A percentile compares a stretch with the other conserved stretches of the same genome.
Evolutionary conservation across 371 early-diverging fungal species (phyloP).

Genomic region (Parasitella parasitica): DNA sequence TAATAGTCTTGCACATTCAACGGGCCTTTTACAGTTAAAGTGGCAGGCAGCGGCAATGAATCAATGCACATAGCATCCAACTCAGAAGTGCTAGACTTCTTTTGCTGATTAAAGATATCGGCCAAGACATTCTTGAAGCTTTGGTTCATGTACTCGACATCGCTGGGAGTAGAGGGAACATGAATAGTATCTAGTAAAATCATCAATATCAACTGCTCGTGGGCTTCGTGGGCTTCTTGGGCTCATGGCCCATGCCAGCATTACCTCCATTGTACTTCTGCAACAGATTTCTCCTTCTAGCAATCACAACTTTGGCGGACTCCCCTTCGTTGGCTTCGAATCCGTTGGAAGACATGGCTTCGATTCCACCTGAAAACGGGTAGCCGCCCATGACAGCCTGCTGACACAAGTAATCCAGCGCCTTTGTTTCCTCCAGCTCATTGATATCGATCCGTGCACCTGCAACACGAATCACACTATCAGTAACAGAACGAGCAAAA

Average conservation of each 20-base stretch:
- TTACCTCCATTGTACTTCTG: slow-evolving; percentile 45
- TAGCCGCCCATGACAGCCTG: slow-evolving; percentile 53
- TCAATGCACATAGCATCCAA: slow-evolving; percentile 28
- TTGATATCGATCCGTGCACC: background rate
- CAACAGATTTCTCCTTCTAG: slow-evolving; percentile 47
- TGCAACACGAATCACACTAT: background rate
- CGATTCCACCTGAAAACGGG: slow-evolving; percentile 48
- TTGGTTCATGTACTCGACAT: slow-evolving; percentile 32
- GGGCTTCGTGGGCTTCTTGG: too few species aligned
- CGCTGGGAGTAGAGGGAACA: slow-evolving; percentile 44
- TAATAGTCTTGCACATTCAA: slow-evolving; percentile 53
- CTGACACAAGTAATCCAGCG: slow-evolving; percentile 40
- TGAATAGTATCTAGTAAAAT: slow-evolving; percentile 40
- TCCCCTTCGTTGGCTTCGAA: slow-evolving; percentile 52
- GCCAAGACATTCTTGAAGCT: slow-evolving; percentile 46
- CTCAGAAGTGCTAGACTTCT: slow-evolving; percentile 13
- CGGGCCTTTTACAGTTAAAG: slow-evolving; percentile 47
- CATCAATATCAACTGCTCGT: too few species aligned
- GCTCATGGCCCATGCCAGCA: background rate
- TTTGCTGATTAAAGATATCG: slow-evolving; percentile 42
- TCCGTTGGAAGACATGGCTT: slow-evolving; percentile 45
- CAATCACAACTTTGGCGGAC: slow-evolving; percentile 44
- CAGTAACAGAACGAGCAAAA: slow-evolving; percentile 22
- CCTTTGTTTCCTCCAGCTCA: slow-evolving; percentile 6
- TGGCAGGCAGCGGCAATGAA: slow-evolving; percentile 32